Conservation (phyloP, 257 asterid genomes). For the Salvia rosmarinus region DNA sequence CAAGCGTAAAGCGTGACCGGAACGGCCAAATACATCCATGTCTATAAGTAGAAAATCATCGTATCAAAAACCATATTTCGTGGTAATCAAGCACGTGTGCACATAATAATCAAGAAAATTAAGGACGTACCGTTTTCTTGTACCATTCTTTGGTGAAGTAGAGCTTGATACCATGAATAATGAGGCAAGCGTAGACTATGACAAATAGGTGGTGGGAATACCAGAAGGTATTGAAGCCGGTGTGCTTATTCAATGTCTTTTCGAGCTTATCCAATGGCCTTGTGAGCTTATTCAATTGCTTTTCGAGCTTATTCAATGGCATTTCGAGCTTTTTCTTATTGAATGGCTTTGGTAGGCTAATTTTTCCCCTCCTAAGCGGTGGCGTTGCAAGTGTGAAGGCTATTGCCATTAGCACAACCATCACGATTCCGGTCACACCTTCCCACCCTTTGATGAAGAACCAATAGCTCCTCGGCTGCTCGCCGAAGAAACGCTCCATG, state of each 20-base stretch:
- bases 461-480: slow-evolving; percentile 75
- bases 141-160: slow-evolving; percentile 57
- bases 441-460: slow-evolving; percentile 69
- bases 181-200: slow-evolving; percentile 52
- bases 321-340: too few species aligned
- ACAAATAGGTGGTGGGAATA: slow-evolving; percentile 63
- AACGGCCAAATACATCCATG: slow-evolving; percentile 90
- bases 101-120: neutral
- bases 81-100: neutral
- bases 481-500: slow-evolving; percentile 63
- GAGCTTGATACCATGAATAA: slow-evolving; percentile 61
- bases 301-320: too few species aligned
- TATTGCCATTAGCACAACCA: slow-evolving; percentile 85
- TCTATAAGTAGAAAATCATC: slow-evolving; percentile 42
- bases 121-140: slow-evolving; percentile 58
- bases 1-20: slow-evolving; percentile 75
- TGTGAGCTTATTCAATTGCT: too few species aligned
- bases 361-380: slow-evolving; percentile 62
- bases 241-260: slow-evolving; percentile 51
- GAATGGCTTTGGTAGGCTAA: slow-evolving; percentile 52
- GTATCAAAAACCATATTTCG: neutral
- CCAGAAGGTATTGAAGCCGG: slow-evolving; percentile 79
- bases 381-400: slow-evolving; percentile 89
- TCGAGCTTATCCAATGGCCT: too few species aligned
- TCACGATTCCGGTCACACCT: slow-evolving; percentile 80